Base-by-base conservation (phyloP, 306 rosid genomes). In the Prunus salicina region DNA sequence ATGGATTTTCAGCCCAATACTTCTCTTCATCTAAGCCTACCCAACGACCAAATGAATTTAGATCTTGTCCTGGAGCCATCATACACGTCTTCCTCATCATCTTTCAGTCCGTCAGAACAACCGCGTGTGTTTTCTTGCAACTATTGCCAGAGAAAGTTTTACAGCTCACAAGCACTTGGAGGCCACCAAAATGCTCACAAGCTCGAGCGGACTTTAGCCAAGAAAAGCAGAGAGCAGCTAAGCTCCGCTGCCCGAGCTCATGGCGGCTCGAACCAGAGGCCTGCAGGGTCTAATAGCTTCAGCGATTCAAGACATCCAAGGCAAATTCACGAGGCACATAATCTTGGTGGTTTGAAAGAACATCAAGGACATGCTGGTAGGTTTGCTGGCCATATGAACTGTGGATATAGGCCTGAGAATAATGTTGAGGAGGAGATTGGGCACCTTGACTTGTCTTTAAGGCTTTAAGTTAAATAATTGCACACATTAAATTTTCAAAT, bases 181-280 rank as follows among this genome's bases (percentile, higher is more conserved):
- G 98, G 98, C 0, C 98, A 93, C 78, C 98, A 93, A 58, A 93
- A 93, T 76, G 98, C 98, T 56, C 98, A 93, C 80, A 93, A 91
- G 72, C 89, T 93, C 1, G 98, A 91, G 73, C 79, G 98, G 24
- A 91, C 96, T 3, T 82, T 93, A 30, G 98, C 98, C 9, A 93
- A 93, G 88, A 93, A 89, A 79, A 91, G 96, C 80, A 82, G 91
- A 55, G 94, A 90, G 79, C 57, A 89, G 77, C 57, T 90, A 2
- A 52, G 60, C 56, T 86, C 93, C 5, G 41, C 84, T 68, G 82
- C 45, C 73, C 83, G 69, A 45, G 34, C 81, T 41, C 69, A 73
- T 52, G 77, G 76, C 24, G 38, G 63, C 27, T 56, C 43, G 15
- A 72, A 41, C 53, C 41, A 41, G 15, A 49, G 67, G 41, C 18